phyloP scores from a whole-genome alignment of 2,329 filamentous ascomycete genomes.

The Sclerotinia minor region DNA sequence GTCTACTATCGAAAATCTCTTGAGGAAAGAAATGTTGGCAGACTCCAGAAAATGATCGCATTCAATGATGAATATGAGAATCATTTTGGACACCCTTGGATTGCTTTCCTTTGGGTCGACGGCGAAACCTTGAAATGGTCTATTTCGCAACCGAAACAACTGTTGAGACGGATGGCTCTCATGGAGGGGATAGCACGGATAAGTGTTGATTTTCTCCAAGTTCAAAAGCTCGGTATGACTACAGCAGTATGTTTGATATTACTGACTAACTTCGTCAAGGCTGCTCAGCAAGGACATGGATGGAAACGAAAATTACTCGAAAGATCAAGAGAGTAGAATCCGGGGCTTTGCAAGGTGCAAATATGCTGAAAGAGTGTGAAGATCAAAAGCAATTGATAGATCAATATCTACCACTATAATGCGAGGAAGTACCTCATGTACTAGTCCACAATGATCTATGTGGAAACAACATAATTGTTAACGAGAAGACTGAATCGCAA shows the following conservation, averaged over 20 bases:
- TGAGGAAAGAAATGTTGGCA: too few relatives aligned
- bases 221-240: neutral
- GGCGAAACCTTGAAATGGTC: too few relatives aligned
- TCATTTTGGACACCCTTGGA: too few relatives aligned
- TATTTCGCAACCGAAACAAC: too few relatives aligned
- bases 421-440: neutral
- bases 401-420: neutral
- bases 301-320: neutral
- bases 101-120: too few relatives aligned
- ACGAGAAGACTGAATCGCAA: neutral
- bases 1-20: too few relatives aligned
- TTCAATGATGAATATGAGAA: too few relatives aligned
- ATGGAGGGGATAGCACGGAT: neutral
- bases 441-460: neutral
- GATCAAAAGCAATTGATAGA: neutral
- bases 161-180: neutral
- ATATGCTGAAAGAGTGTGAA: neutral
- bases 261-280: neutral
- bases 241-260: neutral
- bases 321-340: neutral
- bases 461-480: neutral
- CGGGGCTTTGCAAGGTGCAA: neutral
- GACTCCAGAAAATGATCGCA: too few relatives aligned
- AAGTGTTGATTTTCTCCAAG: neutral
- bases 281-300: neutral